phyloP scores from a whole-genome alignment of 306 rosid genomes.

The Crotalaria pallida region DNA sequence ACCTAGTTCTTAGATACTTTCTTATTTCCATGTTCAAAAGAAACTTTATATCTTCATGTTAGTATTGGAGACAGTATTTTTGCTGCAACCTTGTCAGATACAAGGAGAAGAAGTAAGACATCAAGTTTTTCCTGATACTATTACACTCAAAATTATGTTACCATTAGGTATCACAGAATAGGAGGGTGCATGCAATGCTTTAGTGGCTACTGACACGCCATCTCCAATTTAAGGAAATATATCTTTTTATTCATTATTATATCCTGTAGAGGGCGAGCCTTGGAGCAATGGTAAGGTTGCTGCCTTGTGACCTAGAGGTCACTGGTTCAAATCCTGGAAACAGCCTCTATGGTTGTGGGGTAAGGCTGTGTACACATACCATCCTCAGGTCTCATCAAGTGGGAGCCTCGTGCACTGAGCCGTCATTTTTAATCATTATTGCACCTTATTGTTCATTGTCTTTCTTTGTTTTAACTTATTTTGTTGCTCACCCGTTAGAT shows the following conservation, averaged over 20 bases:
- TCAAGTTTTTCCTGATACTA: neutral
- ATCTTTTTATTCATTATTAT: neutral
- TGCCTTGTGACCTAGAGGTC: too few species aligned
- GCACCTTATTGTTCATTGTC: neutral
- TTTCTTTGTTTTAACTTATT: slow-evolving; percentile 5
- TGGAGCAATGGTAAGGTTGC: too few species aligned
- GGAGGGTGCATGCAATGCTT: neutral
- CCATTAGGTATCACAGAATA: neutral
- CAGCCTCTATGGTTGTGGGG: too few species aligned
- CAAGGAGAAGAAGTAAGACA: neutral
- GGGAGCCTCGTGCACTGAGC: too few species aligned
- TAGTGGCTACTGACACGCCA: neutral
- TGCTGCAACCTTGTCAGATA: slow-evolving; percentile 2
- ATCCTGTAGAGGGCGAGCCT: neutral
- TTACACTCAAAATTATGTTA: neutral
- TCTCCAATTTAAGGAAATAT: slow-evolving; percentile 9
- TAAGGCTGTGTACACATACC: too few species aligned
- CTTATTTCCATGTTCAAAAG: neutral
- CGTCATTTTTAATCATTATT: too few species aligned
- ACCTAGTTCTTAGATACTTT: neutral
- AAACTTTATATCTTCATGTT: neutral
- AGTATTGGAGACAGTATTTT: neutral
- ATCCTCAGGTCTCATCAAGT: too few species aligned
- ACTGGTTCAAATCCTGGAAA: too few species aligned
- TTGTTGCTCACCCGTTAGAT: slow-evolving; percentile 48